Evolutionary conservation across 257 asterid species (phyloP).

Genomic region (Solanum ossicruentum): DNA sequence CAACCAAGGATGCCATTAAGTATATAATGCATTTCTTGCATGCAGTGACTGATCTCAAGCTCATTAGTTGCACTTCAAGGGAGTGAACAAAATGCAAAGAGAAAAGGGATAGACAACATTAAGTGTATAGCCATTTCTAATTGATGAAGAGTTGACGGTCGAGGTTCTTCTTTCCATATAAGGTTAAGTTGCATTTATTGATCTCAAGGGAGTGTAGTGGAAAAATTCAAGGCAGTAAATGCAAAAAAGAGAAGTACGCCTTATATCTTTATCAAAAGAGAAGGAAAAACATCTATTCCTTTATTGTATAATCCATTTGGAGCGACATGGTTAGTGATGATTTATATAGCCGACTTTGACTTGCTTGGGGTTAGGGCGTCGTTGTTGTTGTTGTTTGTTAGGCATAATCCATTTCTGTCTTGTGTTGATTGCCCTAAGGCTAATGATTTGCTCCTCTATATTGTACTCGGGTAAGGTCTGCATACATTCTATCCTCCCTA

Average conservation of each 20-base stretch:
- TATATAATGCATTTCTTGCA: background rate
- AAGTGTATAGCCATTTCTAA: background rate
- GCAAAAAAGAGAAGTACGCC: background rate
- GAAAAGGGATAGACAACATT: background rate
- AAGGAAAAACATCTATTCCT: background rate
- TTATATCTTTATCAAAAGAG: background rate
- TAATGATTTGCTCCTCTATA: background rate
- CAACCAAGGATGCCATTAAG: background rate
- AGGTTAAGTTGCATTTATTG: background rate
- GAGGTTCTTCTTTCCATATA: background rate
- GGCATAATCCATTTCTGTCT: background rate
- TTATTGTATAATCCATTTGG: background rate
- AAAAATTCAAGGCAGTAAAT: background rate
- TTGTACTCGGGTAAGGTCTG: background rate
- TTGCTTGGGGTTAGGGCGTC: background rate
- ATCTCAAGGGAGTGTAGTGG: background rate
- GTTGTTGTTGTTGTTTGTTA: background rate
- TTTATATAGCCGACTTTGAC: background rate
- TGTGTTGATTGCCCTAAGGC: background rate
- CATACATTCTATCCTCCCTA: no score
- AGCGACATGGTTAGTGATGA: background rate
- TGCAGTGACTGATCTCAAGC: background rate
- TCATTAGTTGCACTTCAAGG: background rate
- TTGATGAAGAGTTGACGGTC: background rate
- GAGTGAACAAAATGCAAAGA: background rate